phyloP scores from a whole-genome alignment of 2,329 filamentous ascomycete genomes.

The Fusarium pseudograminearum region DNA sequence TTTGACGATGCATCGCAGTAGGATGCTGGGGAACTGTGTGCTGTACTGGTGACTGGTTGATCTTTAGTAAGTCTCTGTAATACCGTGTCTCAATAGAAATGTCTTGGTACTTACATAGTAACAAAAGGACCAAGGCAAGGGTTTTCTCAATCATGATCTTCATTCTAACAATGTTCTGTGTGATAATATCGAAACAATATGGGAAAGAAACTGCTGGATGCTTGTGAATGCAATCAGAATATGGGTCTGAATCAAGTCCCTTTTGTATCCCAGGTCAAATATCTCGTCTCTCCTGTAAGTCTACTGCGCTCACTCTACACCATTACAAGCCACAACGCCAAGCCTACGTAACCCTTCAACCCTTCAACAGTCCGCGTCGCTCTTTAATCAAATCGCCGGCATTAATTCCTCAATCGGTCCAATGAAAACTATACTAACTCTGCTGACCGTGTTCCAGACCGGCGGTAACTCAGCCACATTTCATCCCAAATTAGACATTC shows the following conservation, averaged over 20 bases:
- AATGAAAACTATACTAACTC: not conserved
- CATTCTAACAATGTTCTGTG: not conserved
- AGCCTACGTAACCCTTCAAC: not conserved
- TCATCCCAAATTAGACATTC: not conserved
- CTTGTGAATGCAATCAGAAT: not conserved
- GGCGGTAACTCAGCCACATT: not conserved
- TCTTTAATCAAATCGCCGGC: not conserved
- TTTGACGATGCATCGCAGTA: not conserved
- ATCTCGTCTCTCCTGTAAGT: not conserved
- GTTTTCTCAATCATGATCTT: not conserved
- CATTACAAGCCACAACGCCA: conserved; percentile 8
- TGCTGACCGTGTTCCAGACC: conserved; percentile 1
- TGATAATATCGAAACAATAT: not conserved
- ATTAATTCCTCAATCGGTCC: rapidly evolving
- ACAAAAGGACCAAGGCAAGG: not conserved
- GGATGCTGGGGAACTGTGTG: not conserved
- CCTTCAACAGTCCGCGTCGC: not conserved
- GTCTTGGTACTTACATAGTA: not conserved
- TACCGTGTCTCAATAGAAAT: rapidly evolving
- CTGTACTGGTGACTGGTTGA: not conserved
- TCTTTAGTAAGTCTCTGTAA: rapidly evolving
- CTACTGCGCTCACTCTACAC: not conserved
- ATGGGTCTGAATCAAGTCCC: not conserved
- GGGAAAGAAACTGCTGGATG: not conserved
- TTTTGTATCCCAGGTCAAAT: not conserved